Evolutionary conservation across 345 rosid genomes (phyloP).

Genomic region (Laguncularia racemosa): DNA sequence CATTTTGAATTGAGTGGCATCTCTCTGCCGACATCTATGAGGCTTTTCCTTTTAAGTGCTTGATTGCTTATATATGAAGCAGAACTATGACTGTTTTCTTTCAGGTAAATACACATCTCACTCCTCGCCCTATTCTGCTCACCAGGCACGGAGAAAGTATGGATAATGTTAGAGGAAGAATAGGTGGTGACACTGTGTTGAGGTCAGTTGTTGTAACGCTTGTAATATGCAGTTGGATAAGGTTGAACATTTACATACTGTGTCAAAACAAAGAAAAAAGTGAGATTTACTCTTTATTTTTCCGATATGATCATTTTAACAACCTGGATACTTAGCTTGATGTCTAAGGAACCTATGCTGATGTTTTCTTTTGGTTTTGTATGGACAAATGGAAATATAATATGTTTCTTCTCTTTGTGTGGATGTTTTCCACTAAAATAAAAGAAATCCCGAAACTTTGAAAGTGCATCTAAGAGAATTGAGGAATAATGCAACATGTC

Average conservation of each 20-base stretch:
- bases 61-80: neutral
- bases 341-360: too few relatives aligned
- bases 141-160: constrained; percentile 99
- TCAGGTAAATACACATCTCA: constrained; percentile 96
- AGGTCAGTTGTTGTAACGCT: constrained; percentile 39
- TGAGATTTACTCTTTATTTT: neutral
- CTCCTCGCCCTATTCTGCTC: constrained; percentile 96
- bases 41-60: neutral
- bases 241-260: neutral
- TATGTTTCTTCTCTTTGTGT: too few relatives aligned
- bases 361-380: too few relatives aligned
- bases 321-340: too few relatives aligned
- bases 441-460: too few relatives aligned
- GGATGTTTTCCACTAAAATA: too few relatives aligned
- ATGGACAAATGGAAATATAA: too few relatives aligned
- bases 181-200: constrained; percentile 83
- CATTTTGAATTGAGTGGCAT: neutral
- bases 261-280: neutral
- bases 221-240: neutral
- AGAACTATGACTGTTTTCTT: constrained; percentile 7
- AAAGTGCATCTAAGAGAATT: too few relatives aligned
- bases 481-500: too few relatives aligned
- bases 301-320: neutral
- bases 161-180: constrained; percentile 94
- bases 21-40: neutral